Percentiles rank a stretch among this genome's conserved stretches.
Conservation (phyloP, 495 filamentous ascomycete genomes). For the Saxophila tyrrhenica region DNA sequence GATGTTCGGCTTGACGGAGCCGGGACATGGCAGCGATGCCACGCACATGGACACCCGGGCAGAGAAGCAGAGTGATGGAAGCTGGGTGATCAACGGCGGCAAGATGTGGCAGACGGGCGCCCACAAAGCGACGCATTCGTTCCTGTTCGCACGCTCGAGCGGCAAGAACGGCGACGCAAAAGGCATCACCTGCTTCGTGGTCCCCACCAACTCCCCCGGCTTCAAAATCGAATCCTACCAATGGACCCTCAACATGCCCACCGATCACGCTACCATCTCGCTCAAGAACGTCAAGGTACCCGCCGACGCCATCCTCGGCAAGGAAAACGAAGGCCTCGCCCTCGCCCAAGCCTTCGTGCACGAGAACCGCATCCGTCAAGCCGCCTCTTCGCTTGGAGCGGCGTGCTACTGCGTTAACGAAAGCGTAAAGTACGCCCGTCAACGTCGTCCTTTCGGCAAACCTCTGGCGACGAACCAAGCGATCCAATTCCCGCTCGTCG, state of each 20-base stretch:
- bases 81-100: slow-evolving; percentile 41
- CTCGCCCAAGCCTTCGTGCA: slow-evolving; percentile 53
- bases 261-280: slow-evolving; percentile 45
- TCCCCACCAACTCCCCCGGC: slow-evolving; percentile 37
- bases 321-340: slow-evolving; percentile 37
- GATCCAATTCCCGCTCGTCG: slow-evolving; percentile 50
- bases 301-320: slow-evolving; percentile 37
- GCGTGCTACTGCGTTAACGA: slow-evolving; percentile 45
- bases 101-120: slow-evolving; percentile 56
- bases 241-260: slow-evolving; percentile 54
- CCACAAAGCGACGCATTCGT: slow-evolving; percentile 45
- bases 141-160: slow-evolving; percentile 46
- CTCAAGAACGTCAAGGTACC: slow-evolving; percentile 41
- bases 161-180: slow-evolving; percentile 35
- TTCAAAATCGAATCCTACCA: slow-evolving; percentile 43
- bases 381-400: slow-evolving; percentile 46
- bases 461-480: slow-evolving; percentile 45
- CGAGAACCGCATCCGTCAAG: slow-evolving; percentile 51
- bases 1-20: slow-evolving; percentile 51
- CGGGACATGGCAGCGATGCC: slow-evolving; percentile 48
- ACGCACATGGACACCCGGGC: slow-evolving; percentile 47
- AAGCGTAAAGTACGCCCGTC: slow-evolving; percentile 41
- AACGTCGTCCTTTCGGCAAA: slow-evolving; percentile 43
- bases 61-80: slow-evolving; percentile 26
- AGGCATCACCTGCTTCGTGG: slow-evolving; percentile 49